Evolutionary conservation across 306 rosid genomes (phyloP).

Genomic region (barrel medic (Medicago truncatula)): MtrunA17r5.0-ANR NC_053044.1:48528001-48528500

Average conservation of each 20-base stretch:
- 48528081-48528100: not conserved
- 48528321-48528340: slow-evolving; percentile 92
- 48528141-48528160: slow-evolving; percentile 22
- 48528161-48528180: not conserved
- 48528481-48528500: too few species aligned
- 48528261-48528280: slow-evolving; percentile 67
- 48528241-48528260: slow-evolving; percentile 18
- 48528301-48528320: slow-evolving; percentile 78
- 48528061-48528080: not conserved
- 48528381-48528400: not conserved
- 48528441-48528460: too few species aligned
- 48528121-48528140: slow-evolving; percentile 20
- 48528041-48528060: not conserved
- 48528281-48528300: slow-evolving; percentile 89
- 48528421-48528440: too few species aligned
- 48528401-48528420: too few species aligned
- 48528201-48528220: too few species aligned
- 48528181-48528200: too few species aligned
- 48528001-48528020: not conserved
- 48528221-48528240: not conserved
- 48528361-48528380: not conserved
- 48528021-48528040: too few species aligned
- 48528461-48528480: too few species aligned
- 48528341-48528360: slow-evolving; percentile 83
- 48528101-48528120: slow-evolving; percentile 24